A percentile compares a stretch with the other conserved stretches of the same genome.
Evolutionary conservation across 129 eudicot genomes (phyloP).

Genomic region (Scalesia atractyloides): DNA sequence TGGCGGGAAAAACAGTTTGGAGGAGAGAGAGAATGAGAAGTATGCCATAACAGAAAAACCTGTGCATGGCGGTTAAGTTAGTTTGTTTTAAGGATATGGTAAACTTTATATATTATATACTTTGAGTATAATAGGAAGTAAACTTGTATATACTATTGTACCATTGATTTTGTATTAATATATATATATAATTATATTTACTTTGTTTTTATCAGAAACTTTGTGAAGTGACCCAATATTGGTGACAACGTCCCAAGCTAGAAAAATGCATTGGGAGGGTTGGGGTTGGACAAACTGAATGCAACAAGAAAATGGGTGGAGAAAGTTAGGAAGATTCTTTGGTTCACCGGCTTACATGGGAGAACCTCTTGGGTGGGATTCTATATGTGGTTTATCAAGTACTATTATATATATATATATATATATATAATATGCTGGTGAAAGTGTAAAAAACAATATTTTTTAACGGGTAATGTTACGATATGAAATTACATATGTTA

Average conservation of each 20-base stretch:
- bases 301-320: slow-evolving; percentile 55
- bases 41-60: slow-evolving; percentile 36
- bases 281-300: slow-evolving; percentile 31
- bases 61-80: slow-evolving; percentile 50
- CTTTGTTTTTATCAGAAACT: neutral
- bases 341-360: slow-evolving; percentile 45
- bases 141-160: too few species aligned
- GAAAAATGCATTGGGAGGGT: slow-evolving; percentile 25
- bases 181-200: too few species aligned
- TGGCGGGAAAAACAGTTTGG: slow-evolving; percentile 56
- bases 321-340: slow-evolving; percentile 75
- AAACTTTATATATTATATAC: slow-evolving; percentile 4
- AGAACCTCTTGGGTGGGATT: slow-evolving; percentile 46
- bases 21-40: slow-evolving; percentile 24
- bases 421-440: too few species aligned
- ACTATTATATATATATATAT: too few species aligned
- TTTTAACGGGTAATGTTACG: too few species aligned
- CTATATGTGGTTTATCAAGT: too few species aligned
- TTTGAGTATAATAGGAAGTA: slow-evolving; percentile 9
- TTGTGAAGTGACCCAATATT: slow-evolving; percentile 30
- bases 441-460: too few species aligned
- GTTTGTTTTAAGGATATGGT: slow-evolving; percentile 10
- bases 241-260: slow-evolving; percentile 14
- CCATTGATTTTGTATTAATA: neutral
- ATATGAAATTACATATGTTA: too few species aligned